Percentiles rank a stretch among this genome's conserved stretches.
Conservation (phyloP, 192 early-diverging fungal species). For the Coemansia furcata region DNA sequence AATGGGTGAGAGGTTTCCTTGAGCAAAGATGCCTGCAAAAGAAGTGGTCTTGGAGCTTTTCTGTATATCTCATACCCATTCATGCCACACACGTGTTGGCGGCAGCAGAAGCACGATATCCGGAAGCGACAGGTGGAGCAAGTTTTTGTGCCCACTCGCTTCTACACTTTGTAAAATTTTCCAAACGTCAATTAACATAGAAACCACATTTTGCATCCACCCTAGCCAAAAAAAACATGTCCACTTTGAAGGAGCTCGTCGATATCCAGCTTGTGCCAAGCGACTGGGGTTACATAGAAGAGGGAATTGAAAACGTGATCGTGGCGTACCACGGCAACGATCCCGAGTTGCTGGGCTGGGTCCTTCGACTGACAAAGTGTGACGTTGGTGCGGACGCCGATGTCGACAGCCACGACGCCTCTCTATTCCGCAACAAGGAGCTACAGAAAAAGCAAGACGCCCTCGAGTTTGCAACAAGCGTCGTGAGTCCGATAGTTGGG, state of each 20-base stretch:
- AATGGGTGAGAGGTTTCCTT: not conserved
- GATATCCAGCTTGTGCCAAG: slow-evolving; percentile 9
- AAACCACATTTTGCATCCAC: not conserved
- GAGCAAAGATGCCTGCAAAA: not conserved
- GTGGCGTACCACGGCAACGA: slow-evolving; percentile 56
- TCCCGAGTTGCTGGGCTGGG: slow-evolving; percentile 18
- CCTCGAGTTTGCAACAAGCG: slow-evolving; percentile 19
- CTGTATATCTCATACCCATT: not conserved
- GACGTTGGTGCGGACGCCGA: slow-evolving; percentile 1
- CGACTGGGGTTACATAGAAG: slow-evolving; percentile 66
- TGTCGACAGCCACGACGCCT: slow-evolving; percentile 11
- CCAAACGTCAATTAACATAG: not conserved
- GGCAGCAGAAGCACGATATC: not conserved
- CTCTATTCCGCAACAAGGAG: slow-evolving; percentile 9
- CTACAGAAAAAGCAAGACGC: not conserved
- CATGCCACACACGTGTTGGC: not conserved
- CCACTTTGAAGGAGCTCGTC: not conserved
- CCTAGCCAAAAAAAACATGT: not conserved
- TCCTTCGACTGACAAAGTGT: slow-evolving; percentile 35
- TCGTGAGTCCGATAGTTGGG: slow-evolving; percentile 53
- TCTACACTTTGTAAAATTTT: not conserved
- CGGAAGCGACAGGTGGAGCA: not conserved
- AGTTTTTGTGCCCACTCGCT: not conserved
- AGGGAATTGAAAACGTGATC: slow-evolving; percentile 73
- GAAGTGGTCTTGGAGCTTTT: not conserved